These are phyloP conservation scores for Auricularia cornea DNA, from an alignment of 768 basidiomycete genomes.

Conservation along the genomic window DNA sequence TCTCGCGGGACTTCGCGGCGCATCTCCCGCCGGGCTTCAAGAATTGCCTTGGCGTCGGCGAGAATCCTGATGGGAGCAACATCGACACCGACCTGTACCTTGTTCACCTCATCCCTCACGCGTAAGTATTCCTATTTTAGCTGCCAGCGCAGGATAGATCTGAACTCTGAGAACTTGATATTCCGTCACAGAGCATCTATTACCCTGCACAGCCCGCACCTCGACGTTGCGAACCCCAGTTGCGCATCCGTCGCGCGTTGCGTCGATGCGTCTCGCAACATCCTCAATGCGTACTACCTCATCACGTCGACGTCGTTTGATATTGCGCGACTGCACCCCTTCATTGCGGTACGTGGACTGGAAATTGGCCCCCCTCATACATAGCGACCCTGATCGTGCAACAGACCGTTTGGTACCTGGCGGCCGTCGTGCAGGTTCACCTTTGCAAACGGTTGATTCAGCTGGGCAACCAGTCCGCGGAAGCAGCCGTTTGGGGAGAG, in stretches of 20 bases:
- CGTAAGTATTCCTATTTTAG: slow-evolving; percentile 42
- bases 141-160: slow-evolving; percentile 9
- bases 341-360: slow-evolving; percentile 53
- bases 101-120: slow-evolving; percentile 80
- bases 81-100: slow-evolving; percentile 81
- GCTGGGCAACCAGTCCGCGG: slow-evolving; percentile 61
- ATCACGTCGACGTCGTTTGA: slow-evolving; percentile 79
- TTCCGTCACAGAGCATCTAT: slow-evolving; percentile 86
- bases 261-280: slow-evolving; percentile 63
- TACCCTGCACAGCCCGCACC: slow-evolving; percentile 76
- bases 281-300: slow-evolving; percentile 66
- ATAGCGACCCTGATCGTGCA: neutral
- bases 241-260: slow-evolving; percentile 65
- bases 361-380: neutral
- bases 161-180: neutral
- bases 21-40: slow-evolving; percentile 62
- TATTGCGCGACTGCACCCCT: slow-evolving; percentile 71
- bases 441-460: slow-evolving; percentile 82
- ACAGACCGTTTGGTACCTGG: slow-evolving; percentile 80
- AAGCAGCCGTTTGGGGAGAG: slow-evolving; percentile 79
- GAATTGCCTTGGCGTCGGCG: slow-evolving; percentile 44
- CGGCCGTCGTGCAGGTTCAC: slow-evolving; percentile 79
- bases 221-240: slow-evolving; percentile 61
- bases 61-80: slow-evolving; percentile 42
- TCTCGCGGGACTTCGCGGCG: slow-evolving; percentile 57